phyloP scores from a whole-genome alignment of 495 filamentous ascomycete species.

The Amniculicola lignicola region DNA sequence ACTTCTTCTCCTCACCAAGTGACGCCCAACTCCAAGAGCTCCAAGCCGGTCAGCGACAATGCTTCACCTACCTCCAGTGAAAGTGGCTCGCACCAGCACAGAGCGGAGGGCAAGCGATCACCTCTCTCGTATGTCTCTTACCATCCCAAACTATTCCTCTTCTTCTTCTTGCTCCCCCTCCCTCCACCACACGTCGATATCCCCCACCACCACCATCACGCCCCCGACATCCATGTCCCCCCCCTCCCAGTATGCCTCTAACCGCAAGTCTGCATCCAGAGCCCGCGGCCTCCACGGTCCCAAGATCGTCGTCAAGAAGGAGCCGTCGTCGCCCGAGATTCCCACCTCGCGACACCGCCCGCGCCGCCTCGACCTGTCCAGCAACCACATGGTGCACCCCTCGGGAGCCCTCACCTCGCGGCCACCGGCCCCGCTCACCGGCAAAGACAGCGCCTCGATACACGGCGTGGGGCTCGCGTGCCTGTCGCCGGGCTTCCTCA shows the following conservation, averaged over 20 bases:
- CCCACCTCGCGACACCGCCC: slow-evolving; percentile 75
- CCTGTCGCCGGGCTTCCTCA: slow-evolving; percentile 91
- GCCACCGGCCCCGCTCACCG: slow-evolving; percentile 74
- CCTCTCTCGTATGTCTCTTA: slow-evolving; percentile 53
- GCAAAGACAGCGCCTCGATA: slow-evolving; percentile 69
- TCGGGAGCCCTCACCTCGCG: slow-evolving; percentile 51
- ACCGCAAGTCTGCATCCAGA: slow-evolving; percentile 31
- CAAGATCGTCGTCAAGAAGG: slow-evolving; percentile 94
- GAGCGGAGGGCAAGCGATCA: slow-evolving; percentile 51
- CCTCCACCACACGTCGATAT: background rate
- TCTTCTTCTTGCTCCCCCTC: slow-evolving; percentile 3
- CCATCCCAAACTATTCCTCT: slow-evolving; percentile 7
- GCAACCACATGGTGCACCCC: slow-evolving; percentile 51
- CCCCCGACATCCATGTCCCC: slow-evolving; percentile 20
- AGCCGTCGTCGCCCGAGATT: slow-evolving; percentile 78
- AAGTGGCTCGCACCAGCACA: slow-evolving; percentile 34
- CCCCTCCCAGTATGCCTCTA: slow-evolving; percentile 22
- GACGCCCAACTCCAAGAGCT: slow-evolving; percentile 32
- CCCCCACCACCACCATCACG: slow-evolving; percentile 5
- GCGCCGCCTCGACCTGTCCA: slow-evolving; percentile 77
- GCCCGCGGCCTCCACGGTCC: slow-evolving; percentile 43
- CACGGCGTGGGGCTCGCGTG: slow-evolving; percentile 94
- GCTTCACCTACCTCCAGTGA: slow-evolving; percentile 34
- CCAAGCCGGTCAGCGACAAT: slow-evolving; percentile 25
- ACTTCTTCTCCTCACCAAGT: slow-evolving; percentile 28